Conservation (phyloP, 192 early-diverging fungal genomes). For the Neocallimastix lanati region DNA sequence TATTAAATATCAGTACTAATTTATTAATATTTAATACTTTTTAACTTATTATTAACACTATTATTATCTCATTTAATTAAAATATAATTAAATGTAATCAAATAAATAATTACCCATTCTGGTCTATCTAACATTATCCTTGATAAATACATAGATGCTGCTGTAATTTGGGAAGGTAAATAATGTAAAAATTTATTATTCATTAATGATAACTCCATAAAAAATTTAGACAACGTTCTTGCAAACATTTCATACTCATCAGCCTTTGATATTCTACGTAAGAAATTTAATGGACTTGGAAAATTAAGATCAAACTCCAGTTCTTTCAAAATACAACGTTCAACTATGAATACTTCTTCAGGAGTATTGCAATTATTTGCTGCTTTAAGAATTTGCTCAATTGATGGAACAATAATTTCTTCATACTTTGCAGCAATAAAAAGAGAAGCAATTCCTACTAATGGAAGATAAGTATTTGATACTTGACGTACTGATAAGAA, state of each 20-base stretch:
- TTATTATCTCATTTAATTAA: too few species aligned
- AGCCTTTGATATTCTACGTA: conserved; percentile 72
- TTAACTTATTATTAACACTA: too few species aligned
- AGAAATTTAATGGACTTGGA: conserved; percentile 77
- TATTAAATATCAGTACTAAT: too few species aligned
- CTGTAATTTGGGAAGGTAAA: conserved; percentile 56
- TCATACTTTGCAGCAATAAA: conserved; percentile 92
- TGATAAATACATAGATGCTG: conserved; percentile 60
- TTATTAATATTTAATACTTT: too few species aligned
- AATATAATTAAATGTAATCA: background rate
- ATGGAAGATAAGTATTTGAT: conserved; percentile 64
- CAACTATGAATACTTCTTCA: conserved; percentile 75
- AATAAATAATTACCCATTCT: conserved; percentile 42
- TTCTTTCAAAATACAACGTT: conserved; percentile 74
- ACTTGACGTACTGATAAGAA: conserved; percentile 76
- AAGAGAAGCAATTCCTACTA: conserved; percentile 77
- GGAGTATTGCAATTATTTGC: conserved; percentile 37
- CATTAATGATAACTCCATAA: conserved; percentile 82
- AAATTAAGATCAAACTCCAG: conserved; percentile 75
- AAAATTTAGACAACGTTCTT: conserved; percentile 82
- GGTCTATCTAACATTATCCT: conserved; percentile 55
- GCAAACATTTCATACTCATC: conserved; percentile 79
- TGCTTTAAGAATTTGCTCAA: conserved; percentile 49
- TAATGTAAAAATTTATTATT: conserved; percentile 58
- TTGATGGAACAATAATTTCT: conserved; percentile 73